phyloP scores from a whole-genome alignment of 2,329 filamentous ascomycete species.

The Exophiala sideris region DNA sequence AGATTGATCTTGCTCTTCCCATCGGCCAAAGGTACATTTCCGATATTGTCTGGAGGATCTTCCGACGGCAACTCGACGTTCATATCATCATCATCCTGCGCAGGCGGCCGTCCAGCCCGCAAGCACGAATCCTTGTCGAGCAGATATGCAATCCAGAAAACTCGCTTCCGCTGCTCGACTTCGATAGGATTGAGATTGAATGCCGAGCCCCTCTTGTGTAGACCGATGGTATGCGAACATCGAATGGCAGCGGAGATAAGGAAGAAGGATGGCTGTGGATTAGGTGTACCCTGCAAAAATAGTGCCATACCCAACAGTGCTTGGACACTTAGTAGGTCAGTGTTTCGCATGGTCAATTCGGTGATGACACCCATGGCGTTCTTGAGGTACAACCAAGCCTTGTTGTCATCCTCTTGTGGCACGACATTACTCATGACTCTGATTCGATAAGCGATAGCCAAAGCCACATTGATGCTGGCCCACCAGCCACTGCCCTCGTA shows the following conservation, averaged over 20 bases:
- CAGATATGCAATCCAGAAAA: constrained; percentile 75
- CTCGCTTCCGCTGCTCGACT: constrained; percentile 80
- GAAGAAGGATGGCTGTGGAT: constrained; percentile 90
- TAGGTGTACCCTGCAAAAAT: constrained; percentile 94
- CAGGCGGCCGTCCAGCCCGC: constrained; percentile 67
- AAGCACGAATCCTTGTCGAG: constrained; percentile 72
- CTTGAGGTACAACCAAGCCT: constrained; percentile 93
- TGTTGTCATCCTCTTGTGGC: constrained; percentile 84
- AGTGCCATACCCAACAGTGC: constrained; percentile 88
- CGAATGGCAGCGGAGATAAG: constrained; percentile 87
- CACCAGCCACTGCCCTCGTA: constrained; percentile 98
- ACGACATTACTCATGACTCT: constrained; percentile 94
- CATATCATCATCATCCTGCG: constrained; percentile 79
- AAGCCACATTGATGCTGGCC: constrained; percentile 89
- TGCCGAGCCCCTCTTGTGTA: constrained; percentile 88
- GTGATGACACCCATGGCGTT: constrained; percentile 92
- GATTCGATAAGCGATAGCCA: constrained; percentile 89
- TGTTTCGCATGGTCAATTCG: constrained; percentile 92
- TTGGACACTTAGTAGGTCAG: constrained; percentile 90
- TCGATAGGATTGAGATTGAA: constrained; percentile 93
- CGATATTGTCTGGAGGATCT: constrained; percentile 85
- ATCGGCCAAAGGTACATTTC: constrained; percentile 85
- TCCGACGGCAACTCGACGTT: constrained; percentile 93
- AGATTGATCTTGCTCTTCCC: constrained; percentile 92
- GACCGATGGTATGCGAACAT: constrained; percentile 85